Conservation (phyloP, 1,139 yeast species). For the Scheffersomyces titani region DNA sequence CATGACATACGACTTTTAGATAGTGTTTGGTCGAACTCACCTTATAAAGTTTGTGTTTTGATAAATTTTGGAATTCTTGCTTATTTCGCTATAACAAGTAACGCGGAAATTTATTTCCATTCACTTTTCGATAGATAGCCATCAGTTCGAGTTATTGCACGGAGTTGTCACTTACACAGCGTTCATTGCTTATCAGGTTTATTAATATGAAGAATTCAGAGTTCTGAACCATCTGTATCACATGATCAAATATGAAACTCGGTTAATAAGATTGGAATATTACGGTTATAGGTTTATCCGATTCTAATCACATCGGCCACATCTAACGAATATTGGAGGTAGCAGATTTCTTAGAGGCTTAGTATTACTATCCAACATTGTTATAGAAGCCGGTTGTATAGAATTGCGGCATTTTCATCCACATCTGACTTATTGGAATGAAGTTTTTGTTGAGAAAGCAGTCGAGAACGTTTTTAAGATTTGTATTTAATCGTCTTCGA, state of each 20-base stretch:
- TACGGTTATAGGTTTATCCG: neutral
- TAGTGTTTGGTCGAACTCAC: too few relatives aligned
- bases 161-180: neutral
- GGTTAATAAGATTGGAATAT: neutral
- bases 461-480: neutral
- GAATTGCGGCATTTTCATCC: neutral
- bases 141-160: neutral
- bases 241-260: neutral
- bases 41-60: too few relatives aligned
- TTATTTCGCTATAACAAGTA: neutral
- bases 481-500: neutral
- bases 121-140: neutral
- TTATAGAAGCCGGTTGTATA: neutral
- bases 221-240: neutral
- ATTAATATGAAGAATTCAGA: too few relatives aligned
- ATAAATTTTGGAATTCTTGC: neutral
- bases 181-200: neutral
- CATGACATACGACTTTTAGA: too few relatives aligned
- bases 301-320: neutral
- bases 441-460: neutral
- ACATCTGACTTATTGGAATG: neutral
- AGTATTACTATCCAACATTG: neutral
- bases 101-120: neutral
- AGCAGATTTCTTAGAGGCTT: neutral
- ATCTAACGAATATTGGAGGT: neutral